These are phyloP conservation scores for Scalesia atractyloides DNA, from an alignment of 129 eudicot genomes.

Conservation along the genomic window DNA sequence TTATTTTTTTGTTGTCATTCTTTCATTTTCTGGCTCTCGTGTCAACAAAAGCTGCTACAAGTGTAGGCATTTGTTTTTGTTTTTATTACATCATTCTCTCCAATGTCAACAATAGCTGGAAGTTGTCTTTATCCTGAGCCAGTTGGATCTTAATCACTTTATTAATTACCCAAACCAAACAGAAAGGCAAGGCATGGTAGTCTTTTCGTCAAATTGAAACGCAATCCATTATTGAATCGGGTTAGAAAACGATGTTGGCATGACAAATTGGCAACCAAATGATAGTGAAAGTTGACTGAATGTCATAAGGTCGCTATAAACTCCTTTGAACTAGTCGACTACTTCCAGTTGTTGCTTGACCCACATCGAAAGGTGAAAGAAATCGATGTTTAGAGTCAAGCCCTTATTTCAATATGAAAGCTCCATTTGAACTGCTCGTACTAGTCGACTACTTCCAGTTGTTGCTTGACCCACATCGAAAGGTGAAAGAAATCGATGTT, in stretches of 20 bases:
- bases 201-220: conserved; percentile 9
- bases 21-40: background rate
- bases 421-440: conserved; percentile 21
- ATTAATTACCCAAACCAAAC: no score
- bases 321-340: conserved; percentile 32
- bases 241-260: conserved; percentile 24
- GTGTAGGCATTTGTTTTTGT: conserved; percentile 17
- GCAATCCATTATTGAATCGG: conserved; percentile 26
- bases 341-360: conserved; percentile 26
- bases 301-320: conserved; percentile 18
- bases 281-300: conserved; percentile 31
- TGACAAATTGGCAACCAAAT: conserved; percentile 27
- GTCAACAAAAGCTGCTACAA: conserved; percentile 32
- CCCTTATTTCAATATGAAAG: conserved; percentile 29
- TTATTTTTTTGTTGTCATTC: background rate
- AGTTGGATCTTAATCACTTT: background rate
- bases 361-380: conserved; percentile 12
- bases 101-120: conserved; percentile 28
- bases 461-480: conserved; percentile 28
- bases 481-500: background rate
- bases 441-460: conserved; percentile 14
- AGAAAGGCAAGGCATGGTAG: background rate
- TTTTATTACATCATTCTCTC: conserved; percentile 8
- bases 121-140: conserved; percentile 20
- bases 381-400: conserved; percentile 23